Percentiles rank a stretch among this genome's conserved stretches.
Evolutionary conservation across 768 basidiomycete genomes (phyloP).

Genomic region (Tricholoma terreum): DNA sequence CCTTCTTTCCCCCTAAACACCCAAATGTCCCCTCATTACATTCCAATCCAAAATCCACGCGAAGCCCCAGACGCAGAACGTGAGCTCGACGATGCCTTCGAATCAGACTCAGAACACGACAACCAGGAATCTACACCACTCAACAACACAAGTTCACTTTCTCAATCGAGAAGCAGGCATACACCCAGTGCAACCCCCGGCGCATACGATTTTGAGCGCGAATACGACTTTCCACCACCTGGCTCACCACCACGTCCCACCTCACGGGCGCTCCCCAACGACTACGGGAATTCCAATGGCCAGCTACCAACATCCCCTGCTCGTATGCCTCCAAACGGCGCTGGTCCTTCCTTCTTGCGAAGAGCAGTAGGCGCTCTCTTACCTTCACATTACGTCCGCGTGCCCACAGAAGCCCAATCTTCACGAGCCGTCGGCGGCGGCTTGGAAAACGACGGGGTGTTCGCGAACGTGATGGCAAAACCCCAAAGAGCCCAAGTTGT

Average conservation of each 20-base stretch:
- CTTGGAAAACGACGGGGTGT: constrained; percentile 88
- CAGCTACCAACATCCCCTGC: constrained; percentile 50
- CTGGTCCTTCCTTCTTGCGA: constrained; percentile 52
- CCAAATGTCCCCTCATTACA: constrained; percentile 48
- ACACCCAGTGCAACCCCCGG: constrained; percentile 35
- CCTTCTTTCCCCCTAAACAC: too few relatives aligned
- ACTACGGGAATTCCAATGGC: constrained; percentile 73
- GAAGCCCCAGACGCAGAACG: constrained; percentile 6
- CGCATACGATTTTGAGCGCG: constrained; percentile 75
- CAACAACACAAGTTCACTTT: constrained; percentile 19
- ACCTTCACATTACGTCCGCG: constrained; percentile 60
- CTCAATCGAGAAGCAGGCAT: constrained; percentile 7
- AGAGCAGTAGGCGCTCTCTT: constrained; percentile 58
- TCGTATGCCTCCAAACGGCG: constrained; percentile 23
- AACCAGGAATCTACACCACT: constrained; percentile 36
- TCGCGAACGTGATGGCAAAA: constrained; percentile 91
- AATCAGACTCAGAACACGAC: constrained; percentile 20
- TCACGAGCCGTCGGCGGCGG: constrained; percentile 57
- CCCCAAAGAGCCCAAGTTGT: constrained; percentile 52
- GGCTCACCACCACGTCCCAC: constrained; percentile 70
- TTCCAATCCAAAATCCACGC: constrained; percentile 3
- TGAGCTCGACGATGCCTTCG: constrained; percentile 12
- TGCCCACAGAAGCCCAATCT: constrained; percentile 40
- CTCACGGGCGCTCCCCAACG: constrained; percentile 56
- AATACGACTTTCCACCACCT: constrained; percentile 72